A percentile compares a stretch with the other conserved stretches of the same genome.
Conservation (phyloP, 1,139 yeast genomes). For the Ashbya aceris region DNA sequence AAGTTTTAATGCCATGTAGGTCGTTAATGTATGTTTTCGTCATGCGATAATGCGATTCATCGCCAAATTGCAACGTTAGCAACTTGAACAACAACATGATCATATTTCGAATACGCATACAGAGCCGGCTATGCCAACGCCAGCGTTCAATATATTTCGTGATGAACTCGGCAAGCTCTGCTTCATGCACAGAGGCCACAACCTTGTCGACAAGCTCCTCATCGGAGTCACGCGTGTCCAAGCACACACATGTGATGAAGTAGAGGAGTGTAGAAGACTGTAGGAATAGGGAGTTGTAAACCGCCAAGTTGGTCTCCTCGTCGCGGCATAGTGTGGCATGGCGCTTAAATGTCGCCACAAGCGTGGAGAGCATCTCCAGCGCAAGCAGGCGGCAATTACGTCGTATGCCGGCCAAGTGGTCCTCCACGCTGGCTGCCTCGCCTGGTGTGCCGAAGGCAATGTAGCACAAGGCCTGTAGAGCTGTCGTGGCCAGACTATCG, state of each 20-base stretch:
- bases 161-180: conserved; percentile 37
- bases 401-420: conserved; percentile 16
- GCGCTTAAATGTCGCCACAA: conserved; percentile 17
- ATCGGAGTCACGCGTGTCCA: conserved; percentile 21
- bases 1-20: conserved; percentile 37
- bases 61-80: conserved; percentile 60
- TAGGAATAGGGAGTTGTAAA: conserved; percentile 28
- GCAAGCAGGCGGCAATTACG: conserved; percentile 17
- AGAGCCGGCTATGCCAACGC: conserved; percentile 44
- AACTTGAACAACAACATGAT: conserved; percentile 51
- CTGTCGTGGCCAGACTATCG: conserved; percentile 6
- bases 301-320: conserved; percentile 14
- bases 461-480: conserved; percentile 17
- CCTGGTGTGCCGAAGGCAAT: conserved; percentile 23
- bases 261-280: conserved; percentile 47
- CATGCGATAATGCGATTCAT: conserved; percentile 32
- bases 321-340: conserved; percentile 23
- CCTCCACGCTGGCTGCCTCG: conserved; percentile 7
- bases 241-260: conserved; percentile 32
- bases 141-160: conserved; percentile 52
- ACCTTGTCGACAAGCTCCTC: conserved; percentile 7
- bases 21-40: conserved; percentile 43
- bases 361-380: background rate
- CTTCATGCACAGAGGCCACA: conserved; percentile 23
- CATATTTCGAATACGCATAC: conserved; percentile 44